Evolutionary conservation across 2,329 filamentous ascomycete species (phyloP), one percentile per base, ranked within the genome.

Genomic region (Pochonia chlamydosporia): DNA sequence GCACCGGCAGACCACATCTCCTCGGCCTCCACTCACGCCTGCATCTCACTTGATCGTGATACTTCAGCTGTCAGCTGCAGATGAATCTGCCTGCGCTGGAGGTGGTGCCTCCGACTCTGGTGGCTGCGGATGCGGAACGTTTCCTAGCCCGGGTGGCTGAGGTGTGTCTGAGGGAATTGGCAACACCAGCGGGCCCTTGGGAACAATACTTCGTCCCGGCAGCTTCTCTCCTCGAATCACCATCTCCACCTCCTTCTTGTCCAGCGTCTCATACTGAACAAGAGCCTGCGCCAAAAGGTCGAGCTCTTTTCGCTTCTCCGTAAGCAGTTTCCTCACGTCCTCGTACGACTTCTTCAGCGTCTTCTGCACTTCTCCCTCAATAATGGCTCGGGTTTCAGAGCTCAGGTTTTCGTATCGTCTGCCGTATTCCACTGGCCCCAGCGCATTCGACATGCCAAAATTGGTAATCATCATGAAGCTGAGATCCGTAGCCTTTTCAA

Each of bases 211-310:
- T 50, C 88, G 87, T 40, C 79, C 78, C 1, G 83, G 75, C 31
- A 99, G 72, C 61, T 87, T 85, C 69, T 96, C 89, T 30, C 93
- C 93, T 44, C 80, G 81, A 53, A 99, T 84, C 5, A 97, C 88
- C 72, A 87, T 89, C 65, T 91, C 83, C 53, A 97, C 95, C 66
- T 99, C 93, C 3, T 86, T 83, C 65, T 85, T 87, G 64, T 87
- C 86, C 44, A 99, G 71, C 0, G 90, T 96, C 73, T 99, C 93
- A 66, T 96, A 97, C 66, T 96, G 85, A 28, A 99, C 82, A 9
- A 99, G 76, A 5, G 91, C 93, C 60, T 91, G 84, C 24, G 93
- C 92, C 9, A 99, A 73, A 10, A 89, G 74, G 58, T 99, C 92
- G 7, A 99, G 78, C 65, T 96, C 92, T 49, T 86, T 84, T 47